Base-by-base conservation (phyloP, 2,329 filamentous ascomycete genomes). In the Dendrostoma leiphaemia region DNA sequence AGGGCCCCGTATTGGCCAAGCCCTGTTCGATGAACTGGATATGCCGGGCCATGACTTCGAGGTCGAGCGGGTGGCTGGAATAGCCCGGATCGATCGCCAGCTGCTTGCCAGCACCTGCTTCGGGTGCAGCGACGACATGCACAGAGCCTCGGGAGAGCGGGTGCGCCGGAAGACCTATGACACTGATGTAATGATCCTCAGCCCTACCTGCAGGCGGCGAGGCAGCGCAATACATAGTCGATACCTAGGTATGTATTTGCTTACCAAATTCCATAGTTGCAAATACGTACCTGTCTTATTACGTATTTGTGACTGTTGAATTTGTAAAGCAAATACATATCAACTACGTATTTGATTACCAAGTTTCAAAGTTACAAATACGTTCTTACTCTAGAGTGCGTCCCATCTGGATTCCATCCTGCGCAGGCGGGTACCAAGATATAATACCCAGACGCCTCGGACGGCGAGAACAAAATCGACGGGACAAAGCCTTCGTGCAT, bases 41-140 rank as follows among this genome's bases (percentile, higher is more conserved):
- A 9, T 69, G 71, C 24, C 71, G 68, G 1, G 69, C 71, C 21
- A 82, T 73, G 8, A 71, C 74, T 66, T 83, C 81, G 45, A 85
- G 63, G 61, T 85, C 83, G 24, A 83, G 72, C 4, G 80, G 76
- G 59, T 83, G 68, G 5, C 74, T 74, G 61, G 85, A 76, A 69
- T 76, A 84, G 24, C 74, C 74, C 17, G 80, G 79, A 57, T 85
- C 77, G 61, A 84, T 81, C 6, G 75, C 69, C 9, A 12, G 31
- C 6, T 32, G 6, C 15, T 10, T 15, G 15, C 6, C 5, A 15
- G 31, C 31, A n/a, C n/a, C n/a, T n/a, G n/a, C n/a, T n/a, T n/a
- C n/a, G 0, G 78, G 75, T 9, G 23, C 6, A 15, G 24, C n/a
- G 13, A n/a, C 4, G 12, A 44, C 19, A 12, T 44, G 41, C 8